Base-by-base conservation (phyloP, 2,329 filamentous ascomycete genomes). In the Pseudopyrenochaeta lycopersici region DNA sequence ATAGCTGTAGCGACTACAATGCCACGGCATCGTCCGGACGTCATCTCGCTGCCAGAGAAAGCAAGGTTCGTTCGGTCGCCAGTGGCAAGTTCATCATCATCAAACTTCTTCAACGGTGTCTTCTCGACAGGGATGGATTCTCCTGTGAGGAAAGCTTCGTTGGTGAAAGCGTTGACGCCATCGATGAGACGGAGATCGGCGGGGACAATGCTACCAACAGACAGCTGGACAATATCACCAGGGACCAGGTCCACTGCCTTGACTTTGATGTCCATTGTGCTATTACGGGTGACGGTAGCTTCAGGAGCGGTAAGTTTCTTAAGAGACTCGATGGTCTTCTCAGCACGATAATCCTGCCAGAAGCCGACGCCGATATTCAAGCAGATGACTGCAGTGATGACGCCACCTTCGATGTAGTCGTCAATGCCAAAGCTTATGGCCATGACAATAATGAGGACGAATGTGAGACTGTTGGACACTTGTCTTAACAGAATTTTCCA, bases 401-500 rank as follows among this genome's bases (percentile, higher is more conserved):
- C 85, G 62, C 82, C 82, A 59, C 81, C 86, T 78, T 88, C 86
- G 70, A 87, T 82, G 67, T 82, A 88, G 71, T 88, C 87, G 64
- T 81, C 68, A 63, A 89, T 89, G 71, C 82, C 85, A 76, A 88
- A 89, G 58, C 81, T 82, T 41, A 84, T 78, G 54, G 85, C 87
- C 86, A 90, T 91, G 67, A 90, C 89, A 67, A 90, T 86, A 63
- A 92, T 81, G 64, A 92, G 86, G 58, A 82, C 87, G 72, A 89
- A 81, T 60, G 89, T 91, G 77, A 91, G 80, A 78, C 88, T 90
- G 79, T 91, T 91, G 62, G 88, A 90, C 65, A 91, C 84, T 80
- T 91, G 89, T 71, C 88, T 89, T 77, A 91, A 76, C 78, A 91
- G 83, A 79, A 91, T 90, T 78, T 89, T 85, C 85, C 88, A 90